Evolutionary conservation across 805 yeast genomes (phyloP), one percentile per base, ranked within the genome.

Genomic region (Scheffersomyces ergatensis): DNA sequence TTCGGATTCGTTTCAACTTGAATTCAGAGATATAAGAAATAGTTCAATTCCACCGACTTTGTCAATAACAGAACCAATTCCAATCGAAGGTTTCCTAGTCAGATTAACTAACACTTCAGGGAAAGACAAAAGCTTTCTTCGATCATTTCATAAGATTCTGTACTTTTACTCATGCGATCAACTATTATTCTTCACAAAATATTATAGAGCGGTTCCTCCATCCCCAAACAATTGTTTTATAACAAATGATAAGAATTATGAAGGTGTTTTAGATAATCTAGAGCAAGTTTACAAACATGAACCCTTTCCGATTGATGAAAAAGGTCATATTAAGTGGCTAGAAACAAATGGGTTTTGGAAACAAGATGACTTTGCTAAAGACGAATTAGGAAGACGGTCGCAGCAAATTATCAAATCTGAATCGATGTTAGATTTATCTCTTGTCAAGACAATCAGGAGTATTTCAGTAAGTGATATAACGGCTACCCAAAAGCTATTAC

Each of bases 61-160:
- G 1, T 27, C 19, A 1, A 16, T 45, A 9, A 27, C 18, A 38
- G 95, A 85, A 54, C 97, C 97, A 0, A 38, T 63, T 0, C 82
- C 96, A 0, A 59, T 89, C 8, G 98, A 92, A 62, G 98, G 98
- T 0, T 89, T 85, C 55, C 58, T 90, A 16, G 64, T 77, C 2
- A 71, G 82, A 37, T 55, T 83, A 23, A 72, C 82, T 0, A 71
- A 78, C 33, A 68, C 75, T 42, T 54, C 59, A 5, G 88, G 88
- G 0, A 55, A 50, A 47, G 51, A 59, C 48, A 44, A 60, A 54
- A 43, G 60, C 38, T 42, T 70, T 8, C 12, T 51, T 2, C 65
- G 70, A 24, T 60, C 74, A 25, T 73, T 77, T 40, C 73, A 72
- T 48, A 78, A 75, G 40, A 60, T 82, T 33, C 73, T 73, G 44